Evolutionary conservation across 352 stramenopile species (phyloP), one percentile per base, ranked within the genome.

Genomic region (Globisporangium apiculatum): DNA sequence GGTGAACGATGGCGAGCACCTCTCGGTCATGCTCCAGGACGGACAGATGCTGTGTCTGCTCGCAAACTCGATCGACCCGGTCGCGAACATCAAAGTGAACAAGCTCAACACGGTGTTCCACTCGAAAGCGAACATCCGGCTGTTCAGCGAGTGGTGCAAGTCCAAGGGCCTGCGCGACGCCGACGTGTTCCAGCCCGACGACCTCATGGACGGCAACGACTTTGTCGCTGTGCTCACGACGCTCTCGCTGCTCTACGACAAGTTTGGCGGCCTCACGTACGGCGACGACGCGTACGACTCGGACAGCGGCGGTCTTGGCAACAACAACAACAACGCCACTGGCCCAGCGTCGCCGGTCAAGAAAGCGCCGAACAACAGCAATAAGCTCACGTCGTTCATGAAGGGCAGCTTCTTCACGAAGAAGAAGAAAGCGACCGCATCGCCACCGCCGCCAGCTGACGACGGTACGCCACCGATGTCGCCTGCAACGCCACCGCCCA

Each of bases 31-130:
- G 68, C 70, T 95, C 38, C 82, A 91, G 60, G 79, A 95, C 63
- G 86, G 86, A 17, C 86, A 95, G 64, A 72, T 94, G 51, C 76
- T 95, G 43, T 95, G 86, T 69, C 68, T 88, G 43, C 72, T 95
- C 41, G 86, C 84, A 18, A 95, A 95, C 61, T 73, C 80, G 41
- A 72, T 95, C 58, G 85, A 95, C 61, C 75, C 83, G 35, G 51
- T 17, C 36, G 83, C 85, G 18, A 82, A 80, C 54, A 67, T 94
- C 63, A 91, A 89, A 58, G 69, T 93, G 57, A 95, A 94, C 68
- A 89, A 89, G 58, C 79, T 95, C 59, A 93, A 87, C 66, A 95
- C 86, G 45, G 79, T 90, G 45, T 95, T 94, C 70, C 86, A 95
- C 65, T 85, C 82, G 38, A 91, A 91, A 58, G 74, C 79, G 63